Percentiles rank a stretch among this genome's conserved stretches.
Evolutionary conservation across 2,329 filamentous ascomycete species (phyloP).

Genomic region (Waltergamsia citrina): DNA sequence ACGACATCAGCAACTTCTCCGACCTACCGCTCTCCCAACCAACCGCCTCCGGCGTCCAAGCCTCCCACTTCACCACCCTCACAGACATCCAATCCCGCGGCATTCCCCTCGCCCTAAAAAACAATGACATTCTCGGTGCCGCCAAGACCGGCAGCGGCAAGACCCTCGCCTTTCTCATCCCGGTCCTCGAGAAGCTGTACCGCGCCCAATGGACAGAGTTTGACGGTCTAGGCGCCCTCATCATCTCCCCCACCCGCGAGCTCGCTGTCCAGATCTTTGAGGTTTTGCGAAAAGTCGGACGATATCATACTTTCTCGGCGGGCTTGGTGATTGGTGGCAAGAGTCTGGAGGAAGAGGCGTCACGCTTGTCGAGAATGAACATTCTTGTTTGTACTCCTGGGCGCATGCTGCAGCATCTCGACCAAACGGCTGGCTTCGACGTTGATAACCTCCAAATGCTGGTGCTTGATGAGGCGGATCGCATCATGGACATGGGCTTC

Average conservation of each 20-base stretch:
- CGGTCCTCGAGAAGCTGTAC: constrained; percentile 87
- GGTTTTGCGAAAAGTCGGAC: constrained; percentile 80
- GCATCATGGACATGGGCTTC: constrained; percentile 98
- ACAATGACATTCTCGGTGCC: constrained; percentile 80
- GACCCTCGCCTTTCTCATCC: constrained; percentile 85
- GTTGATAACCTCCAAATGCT: constrained; percentile 87
- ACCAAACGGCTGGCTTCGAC: constrained; percentile 84
- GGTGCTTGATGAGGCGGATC: constrained; percentile 90
- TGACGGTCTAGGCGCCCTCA: constrained; percentile 85
- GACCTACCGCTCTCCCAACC: constrained; percentile 79
- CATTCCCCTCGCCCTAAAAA: constrained; percentile 80
- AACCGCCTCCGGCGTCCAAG: constrained; percentile 69
- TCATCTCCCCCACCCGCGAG: constrained; percentile 90
- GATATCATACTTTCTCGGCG: constrained; percentile 83
- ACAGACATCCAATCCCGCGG: constrained; percentile 89
- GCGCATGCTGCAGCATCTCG: constrained; percentile 89
- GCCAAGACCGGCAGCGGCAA: constrained; percentile 95
- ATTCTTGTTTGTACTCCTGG: constrained; percentile 94
- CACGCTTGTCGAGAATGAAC: constrained; percentile 84
- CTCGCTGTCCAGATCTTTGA: constrained; percentile 96
- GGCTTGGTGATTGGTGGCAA: constrained; percentile 92
- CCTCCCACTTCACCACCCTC: constrained; percentile 79
- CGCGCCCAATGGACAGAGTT: constrained; percentile 80
- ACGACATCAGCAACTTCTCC: constrained; percentile 59
- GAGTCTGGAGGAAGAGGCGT: constrained; percentile 76